These are phyloP conservation scores for Tilletia caries DNA, from an alignment of 1,284 basidiomycete species.

Conservation along the genomic window DNA sequence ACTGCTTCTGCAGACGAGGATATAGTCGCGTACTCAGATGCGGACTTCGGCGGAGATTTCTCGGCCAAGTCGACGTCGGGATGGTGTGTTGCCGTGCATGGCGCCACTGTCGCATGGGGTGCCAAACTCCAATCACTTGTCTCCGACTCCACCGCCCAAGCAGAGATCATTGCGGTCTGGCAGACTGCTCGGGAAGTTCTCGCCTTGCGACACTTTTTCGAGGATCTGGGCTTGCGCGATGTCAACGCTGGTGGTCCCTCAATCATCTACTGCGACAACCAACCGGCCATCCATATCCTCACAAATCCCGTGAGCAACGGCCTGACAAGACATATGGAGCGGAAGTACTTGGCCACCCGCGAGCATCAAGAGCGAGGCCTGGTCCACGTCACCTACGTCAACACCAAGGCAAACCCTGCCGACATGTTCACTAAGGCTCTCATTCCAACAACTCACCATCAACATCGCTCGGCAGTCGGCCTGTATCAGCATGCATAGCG, in stretches of 20 bases:
- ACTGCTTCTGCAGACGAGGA: background rate
- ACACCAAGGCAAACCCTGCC: too few species aligned
- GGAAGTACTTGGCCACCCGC: background rate
- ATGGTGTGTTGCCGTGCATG: background rate
- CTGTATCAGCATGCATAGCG: too few species aligned
- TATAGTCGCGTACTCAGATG: too few species aligned
- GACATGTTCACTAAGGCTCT: background rate
- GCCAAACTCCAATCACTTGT: background rate
- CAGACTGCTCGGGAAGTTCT: background rate
- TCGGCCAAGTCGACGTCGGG: too few species aligned
- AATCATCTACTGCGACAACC: background rate
- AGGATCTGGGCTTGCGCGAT: background rate
- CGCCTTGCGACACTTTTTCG: background rate
- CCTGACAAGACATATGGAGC: background rate
- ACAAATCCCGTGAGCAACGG: background rate
- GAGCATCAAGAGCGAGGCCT: background rate
- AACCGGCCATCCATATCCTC: background rate
- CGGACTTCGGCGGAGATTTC: too few species aligned
- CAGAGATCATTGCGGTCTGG: background rate
- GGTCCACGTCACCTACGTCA: background rate
- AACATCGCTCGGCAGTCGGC: background rate
- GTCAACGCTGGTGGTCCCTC: background rate
- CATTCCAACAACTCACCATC: background rate
- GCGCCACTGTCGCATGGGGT: background rate
- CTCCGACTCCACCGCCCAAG: background rate